Evolutionary conservation across 768 basidiomycete genomes (phyloP).

Genomic region (Agaricus subrufescens): DNA sequence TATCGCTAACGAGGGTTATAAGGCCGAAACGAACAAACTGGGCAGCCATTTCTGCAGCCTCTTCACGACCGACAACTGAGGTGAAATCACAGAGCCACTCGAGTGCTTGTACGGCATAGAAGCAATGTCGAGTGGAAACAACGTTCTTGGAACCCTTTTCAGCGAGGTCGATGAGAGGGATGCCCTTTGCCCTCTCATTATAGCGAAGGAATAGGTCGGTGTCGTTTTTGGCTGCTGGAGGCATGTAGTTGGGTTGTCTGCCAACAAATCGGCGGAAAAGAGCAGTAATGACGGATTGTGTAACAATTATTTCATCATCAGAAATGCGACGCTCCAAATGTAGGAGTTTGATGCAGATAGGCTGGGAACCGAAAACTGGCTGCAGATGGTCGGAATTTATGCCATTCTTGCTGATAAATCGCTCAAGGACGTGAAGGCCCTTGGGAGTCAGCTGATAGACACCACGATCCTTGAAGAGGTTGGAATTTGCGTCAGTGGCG

Average conservation of each 20-base stretch:
- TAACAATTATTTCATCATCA: constrained; percentile 98
- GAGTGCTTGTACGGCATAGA: constrained; percentile 80
- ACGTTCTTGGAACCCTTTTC: constrained; percentile 58
- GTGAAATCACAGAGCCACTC: constrained; percentile 99
- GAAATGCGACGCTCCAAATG: constrained; percentile 90
- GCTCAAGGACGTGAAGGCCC: constrained; percentile 95
- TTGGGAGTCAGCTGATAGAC: constrained; percentile 95
- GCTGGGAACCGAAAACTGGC: constrained; percentile 84
- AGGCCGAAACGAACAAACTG: constrained; percentile 96
- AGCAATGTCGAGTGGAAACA: constrained; percentile 63
- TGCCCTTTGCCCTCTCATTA: constrained; percentile 74
- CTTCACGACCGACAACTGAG: constrained; percentile 91
- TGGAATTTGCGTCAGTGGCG: constrained; percentile 82
- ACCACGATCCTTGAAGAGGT: constrained; percentile 96
- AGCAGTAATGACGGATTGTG: constrained; percentile 88
- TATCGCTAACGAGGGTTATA: constrained; percentile 84
- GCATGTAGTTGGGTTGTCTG: constrained; percentile 74
- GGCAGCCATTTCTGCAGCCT: constrained; percentile 95
- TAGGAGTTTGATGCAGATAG: constrained; percentile 95
- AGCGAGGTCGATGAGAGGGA: constrained; percentile 62
- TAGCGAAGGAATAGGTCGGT: constrained; percentile 68
- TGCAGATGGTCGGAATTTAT: constrained; percentile 93
- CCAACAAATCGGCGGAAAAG: constrained; percentile 96
- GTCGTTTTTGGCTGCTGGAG: constrained; percentile 35
- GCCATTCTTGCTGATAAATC: constrained; percentile 99